Evolutionary conservation across 805 yeast genomes (phyloP).

Genomic region (Pichia thaimueangensis): DNA sequence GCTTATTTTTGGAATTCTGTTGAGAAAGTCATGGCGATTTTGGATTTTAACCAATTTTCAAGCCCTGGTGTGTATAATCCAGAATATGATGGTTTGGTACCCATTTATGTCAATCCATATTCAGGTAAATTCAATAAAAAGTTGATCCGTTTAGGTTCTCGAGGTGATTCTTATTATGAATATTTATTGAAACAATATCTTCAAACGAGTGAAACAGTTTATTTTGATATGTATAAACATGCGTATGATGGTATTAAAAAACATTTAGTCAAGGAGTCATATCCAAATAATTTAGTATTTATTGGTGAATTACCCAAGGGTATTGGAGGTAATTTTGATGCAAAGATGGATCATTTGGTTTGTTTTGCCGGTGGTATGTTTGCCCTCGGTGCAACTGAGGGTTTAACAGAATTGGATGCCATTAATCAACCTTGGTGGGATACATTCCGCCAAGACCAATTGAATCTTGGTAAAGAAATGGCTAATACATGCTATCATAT

Average conservation of each 20-base stretch:
- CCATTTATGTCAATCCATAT: constrained; percentile 71
- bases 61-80: constrained; percentile 2
- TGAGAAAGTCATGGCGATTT: constrained; percentile 63
- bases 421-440: constrained; percentile 52
- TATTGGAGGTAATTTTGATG: constrained; percentile 47
- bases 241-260: constrained; percentile 71
- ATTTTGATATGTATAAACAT: constrained; percentile 69
- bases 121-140: constrained; percentile 62
- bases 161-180: constrained; percentile 93
- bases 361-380: constrained; percentile 88
- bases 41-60: constrained; percentile 57
- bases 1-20: constrained; percentile 68
- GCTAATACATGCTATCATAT: constrained; percentile 78
- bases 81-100: constrained; percentile 62
- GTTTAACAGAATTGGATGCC: constrained; percentile 52
- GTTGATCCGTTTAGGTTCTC: constrained; percentile 73
- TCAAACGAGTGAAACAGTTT: constrained; percentile 66
- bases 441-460: constrained; percentile 50
- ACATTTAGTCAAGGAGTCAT: constrained; percentile 53
- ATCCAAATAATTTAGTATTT: constrained; percentile 57
- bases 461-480: constrained; percentile 64
- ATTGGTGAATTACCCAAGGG: constrained; percentile 78
- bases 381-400: constrained; percentile 85
- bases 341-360: constrained; percentile 88
- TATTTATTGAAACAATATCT: constrained; percentile 79